phyloP scores from a whole-genome alignment of 441 rosid species.

The Adansonia gregorii region DNA sequence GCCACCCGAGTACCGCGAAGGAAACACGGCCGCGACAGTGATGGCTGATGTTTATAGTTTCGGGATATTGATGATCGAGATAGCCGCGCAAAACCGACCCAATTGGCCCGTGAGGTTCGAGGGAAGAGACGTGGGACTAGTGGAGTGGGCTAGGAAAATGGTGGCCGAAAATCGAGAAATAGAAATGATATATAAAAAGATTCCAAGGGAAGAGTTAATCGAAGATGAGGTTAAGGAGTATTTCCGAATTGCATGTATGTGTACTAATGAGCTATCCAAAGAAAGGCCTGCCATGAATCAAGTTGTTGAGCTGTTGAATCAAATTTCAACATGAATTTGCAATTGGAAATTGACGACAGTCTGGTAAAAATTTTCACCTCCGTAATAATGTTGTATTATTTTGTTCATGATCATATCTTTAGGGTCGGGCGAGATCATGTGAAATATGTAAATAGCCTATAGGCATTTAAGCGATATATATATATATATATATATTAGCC shows the following conservation, averaged over 20 bases:
- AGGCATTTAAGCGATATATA: neutral
- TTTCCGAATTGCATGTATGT: slow-evolving; percentile 61
- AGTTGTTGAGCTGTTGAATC: slow-evolving; percentile 50
- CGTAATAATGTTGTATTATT: neutral
- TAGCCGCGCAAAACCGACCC: slow-evolving; percentile 59
- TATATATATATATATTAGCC: neutral
- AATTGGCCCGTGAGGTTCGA: slow-evolving; percentile 50
- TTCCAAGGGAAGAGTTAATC: slow-evolving; percentile 33
- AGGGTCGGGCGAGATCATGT: neutral
- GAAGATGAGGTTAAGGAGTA: slow-evolving; percentile 52
- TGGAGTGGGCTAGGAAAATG: slow-evolving; percentile 63
- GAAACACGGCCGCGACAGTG: slow-evolving; percentile 59
- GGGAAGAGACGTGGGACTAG: slow-evolving; percentile 50
- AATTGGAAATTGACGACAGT: neutral
- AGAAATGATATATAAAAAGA: slow-evolving; percentile 58
- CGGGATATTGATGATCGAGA: slow-evolving; percentile 78
- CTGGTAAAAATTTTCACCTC: neutral
- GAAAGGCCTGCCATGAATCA: slow-evolving; percentile 62
- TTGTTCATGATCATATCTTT: neutral
- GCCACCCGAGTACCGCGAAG: slow-evolving; percentile 92
- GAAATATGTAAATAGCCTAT: slow-evolving; percentile 16
- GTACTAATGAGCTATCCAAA: slow-evolving; percentile 45
- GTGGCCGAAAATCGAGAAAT: slow-evolving; percentile 37
- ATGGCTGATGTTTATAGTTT: slow-evolving; percentile 79
- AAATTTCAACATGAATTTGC: slow-evolving; percentile 22